Evolutionary conservation across 208 protist genomes (phyloP).

Genomic region (Crithidia expoeki): DNA sequence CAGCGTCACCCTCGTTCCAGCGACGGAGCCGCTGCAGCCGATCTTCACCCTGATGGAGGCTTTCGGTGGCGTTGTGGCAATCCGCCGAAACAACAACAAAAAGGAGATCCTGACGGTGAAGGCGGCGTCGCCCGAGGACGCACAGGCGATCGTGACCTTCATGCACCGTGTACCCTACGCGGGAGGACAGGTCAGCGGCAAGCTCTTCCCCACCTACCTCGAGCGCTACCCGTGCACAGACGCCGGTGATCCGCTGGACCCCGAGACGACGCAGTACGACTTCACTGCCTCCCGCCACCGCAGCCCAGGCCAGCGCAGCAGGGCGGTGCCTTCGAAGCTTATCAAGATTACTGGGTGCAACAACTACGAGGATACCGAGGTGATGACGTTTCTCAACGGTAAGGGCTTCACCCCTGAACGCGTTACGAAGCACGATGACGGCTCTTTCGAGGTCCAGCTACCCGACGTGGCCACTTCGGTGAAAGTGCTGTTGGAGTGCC

Average conservation of each 20-base stretch:
- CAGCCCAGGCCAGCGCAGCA: slow-evolving; percentile 84
- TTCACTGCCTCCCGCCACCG: slow-evolving; percentile 89
- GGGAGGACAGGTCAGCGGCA: slow-evolving; percentile 82
- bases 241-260: slow-evolving; percentile 76
- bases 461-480: slow-evolving; percentile 72
- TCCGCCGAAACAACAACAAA: slow-evolving; percentile 90
- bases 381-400: slow-evolving; percentile 84
- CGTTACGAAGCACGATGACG: slow-evolving; percentile 80
- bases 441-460: slow-evolving; percentile 73
- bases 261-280: slow-evolving; percentile 81
- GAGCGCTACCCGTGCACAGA: slow-evolving; percentile 88
- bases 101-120: slow-evolving; percentile 89
- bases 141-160: slow-evolving; percentile 71
- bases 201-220: slow-evolving; percentile 84
- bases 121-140: slow-evolving; percentile 80
- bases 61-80: slow-evolving; percentile 83
- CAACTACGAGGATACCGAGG: slow-evolving; percentile 74
- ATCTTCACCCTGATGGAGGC: slow-evolving; percentile 88
- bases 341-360: slow-evolving; percentile 85
- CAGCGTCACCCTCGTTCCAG: slow-evolving; percentile 76
- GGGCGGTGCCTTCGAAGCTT: slow-evolving; percentile 62
- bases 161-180: slow-evolving; percentile 81
- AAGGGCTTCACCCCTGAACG: slow-evolving; percentile 74
- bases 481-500: slow-evolving; percentile 81
- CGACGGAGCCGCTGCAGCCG: slow-evolving; percentile 78